Conservation (phyloP, 2,329 filamentous ascomycete species). For the Cladophialophora yegresii region DNA sequence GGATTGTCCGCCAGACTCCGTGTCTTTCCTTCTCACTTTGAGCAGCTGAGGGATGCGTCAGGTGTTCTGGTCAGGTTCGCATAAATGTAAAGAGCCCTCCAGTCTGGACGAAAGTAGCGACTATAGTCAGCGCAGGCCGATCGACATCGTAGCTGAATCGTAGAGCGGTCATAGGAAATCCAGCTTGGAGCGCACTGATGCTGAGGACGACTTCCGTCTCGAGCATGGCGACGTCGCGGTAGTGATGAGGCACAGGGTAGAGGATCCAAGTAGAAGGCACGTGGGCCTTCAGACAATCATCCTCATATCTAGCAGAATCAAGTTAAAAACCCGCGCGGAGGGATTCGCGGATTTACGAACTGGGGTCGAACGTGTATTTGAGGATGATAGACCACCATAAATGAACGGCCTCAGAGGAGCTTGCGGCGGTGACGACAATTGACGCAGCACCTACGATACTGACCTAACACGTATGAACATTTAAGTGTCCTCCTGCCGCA, state of each 20-base stretch:
- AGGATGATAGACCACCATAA: constrained; percentile 37
- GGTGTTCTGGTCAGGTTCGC: not conserved
- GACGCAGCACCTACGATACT: constrained; percentile 1
- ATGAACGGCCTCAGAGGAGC: constrained; percentile 34
- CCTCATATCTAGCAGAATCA: constrained; percentile 16
- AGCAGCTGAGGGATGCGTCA: constrained; percentile 15
- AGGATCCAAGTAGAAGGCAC: too few species aligned
- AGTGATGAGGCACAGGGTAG: constrained; percentile 25
- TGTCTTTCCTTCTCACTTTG: constrained; percentile 36
- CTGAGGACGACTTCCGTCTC: constrained; percentile 36
- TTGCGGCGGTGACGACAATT: not conserved
- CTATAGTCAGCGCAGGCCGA: constrained; percentile 40
- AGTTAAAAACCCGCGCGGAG: constrained; percentile 9
- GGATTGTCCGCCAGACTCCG: constrained; percentile 38
- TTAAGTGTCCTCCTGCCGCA: not conserved
- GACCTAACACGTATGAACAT: constrained; percentile 8
- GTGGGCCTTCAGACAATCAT: constrained; percentile 14
- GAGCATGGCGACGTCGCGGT: constrained; percentile 24
- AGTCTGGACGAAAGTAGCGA: constrained; percentile 26
- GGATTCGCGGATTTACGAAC: constrained; percentile 23
- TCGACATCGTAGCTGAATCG: constrained; percentile 41
- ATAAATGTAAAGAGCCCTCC: constrained; percentile 25
- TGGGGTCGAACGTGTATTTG: constrained; percentile 33
- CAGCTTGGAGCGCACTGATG: constrained; percentile 37
- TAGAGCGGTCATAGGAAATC: constrained; percentile 39